Base-by-base conservation (phyloP, 768 basidiomycete genomes). In the Lanmaoa pseudosensibilis region DNA sequence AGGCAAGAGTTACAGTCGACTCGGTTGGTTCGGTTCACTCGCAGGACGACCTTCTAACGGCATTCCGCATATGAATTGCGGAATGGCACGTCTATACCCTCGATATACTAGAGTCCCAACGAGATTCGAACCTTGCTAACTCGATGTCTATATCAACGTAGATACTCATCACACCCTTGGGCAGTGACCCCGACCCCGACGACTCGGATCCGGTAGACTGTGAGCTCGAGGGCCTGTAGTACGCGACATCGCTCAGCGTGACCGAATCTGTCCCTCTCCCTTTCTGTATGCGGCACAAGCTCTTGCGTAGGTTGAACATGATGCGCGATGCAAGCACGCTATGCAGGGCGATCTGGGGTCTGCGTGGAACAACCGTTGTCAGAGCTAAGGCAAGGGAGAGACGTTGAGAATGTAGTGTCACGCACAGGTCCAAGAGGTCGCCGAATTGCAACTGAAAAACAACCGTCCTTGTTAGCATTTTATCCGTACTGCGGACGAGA, bases 231-330 rank as follows among this genome's bases (percentile, higher is more conserved):
- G 30, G 54, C 13, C 23, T 0, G 19, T 10, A 5, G 39, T 8
- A 46, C 10, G 10, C 16, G 18, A 54, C 5, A 8, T 30, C 34
- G 39, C 23, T 37, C 5, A 38, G 10, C 13, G 10, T 7, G 5
- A 2, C 10, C 0, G 27, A 16, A 21, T 47, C n/a, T 11, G 13
- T 39, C 18, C 15, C 19, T 18, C 15, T 51, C 21, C 3, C 19
- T 27, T 48, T 12, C 2, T 23, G 36, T 11, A 27, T 1, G 16
- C n/a, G 6, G n/a, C 7, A 13, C 27, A 10, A 30, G 12, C 53
- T 51, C 46, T 46, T 52, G 33, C 60, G 53, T 25, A 61, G 27
- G 13, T 56, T 56, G 36, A 61, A 61, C 58, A 61, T 46, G 38
- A 61, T 56, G 12, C 60, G 54, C 2, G 58, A 61, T 7, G 58